Base-by-base conservation (phyloP, 306 rosid species). In the Fragaria nilgerrensis region DNA sequence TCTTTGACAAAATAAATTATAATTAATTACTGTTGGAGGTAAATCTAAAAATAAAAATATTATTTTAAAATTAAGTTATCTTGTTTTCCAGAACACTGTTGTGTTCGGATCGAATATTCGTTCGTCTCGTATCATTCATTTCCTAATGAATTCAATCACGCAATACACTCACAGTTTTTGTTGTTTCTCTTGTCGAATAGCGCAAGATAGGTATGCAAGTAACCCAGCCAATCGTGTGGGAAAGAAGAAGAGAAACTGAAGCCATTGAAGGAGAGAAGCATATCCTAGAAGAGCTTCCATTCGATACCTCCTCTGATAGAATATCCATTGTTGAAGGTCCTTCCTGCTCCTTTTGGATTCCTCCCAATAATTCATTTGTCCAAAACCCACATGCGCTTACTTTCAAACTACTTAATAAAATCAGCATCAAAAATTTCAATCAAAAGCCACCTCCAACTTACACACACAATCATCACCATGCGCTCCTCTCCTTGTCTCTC, bases 401-500 rank as follows among this genome's bases (percentile, higher is more conserved):
- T 11, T 11, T 58, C 16, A 20, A 19, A 75, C 2, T 23, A 34
- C 20, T 43, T 49, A 22, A 53, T 73, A 25, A 15, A 61, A 63
- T 63, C 41, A 13, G 47, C 68, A 72, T 74, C 50, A 41, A 66
- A 16, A 15, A 41, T 74, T 36, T 23, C 43, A 0, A 48, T 45
- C 34, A 67, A 44, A 67, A 32, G 6, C 20, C 72, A 52, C 72
- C 76, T 50, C 1, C 74, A 48, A 75, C 75, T 41, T 78, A 63
- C 61, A 73, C 72, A 29, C 72, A 9, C 71, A 63, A 53, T 76
- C 72, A 36, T 65, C 81, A 82, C 68, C 75, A 90, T 92, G 94
- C 72, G 71, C 86, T 55, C 70, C 86, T 53, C 75, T 64, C 14
- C 81, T 39, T 82, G 88, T 82, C 83, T 89, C 86, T 87, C 87